Percentiles rank a stretch among this genome's conserved stretches.
Conservation (phyloP, 2,329 filamentous ascomycete species). For the Verticillium albo-atrum region DNA sequence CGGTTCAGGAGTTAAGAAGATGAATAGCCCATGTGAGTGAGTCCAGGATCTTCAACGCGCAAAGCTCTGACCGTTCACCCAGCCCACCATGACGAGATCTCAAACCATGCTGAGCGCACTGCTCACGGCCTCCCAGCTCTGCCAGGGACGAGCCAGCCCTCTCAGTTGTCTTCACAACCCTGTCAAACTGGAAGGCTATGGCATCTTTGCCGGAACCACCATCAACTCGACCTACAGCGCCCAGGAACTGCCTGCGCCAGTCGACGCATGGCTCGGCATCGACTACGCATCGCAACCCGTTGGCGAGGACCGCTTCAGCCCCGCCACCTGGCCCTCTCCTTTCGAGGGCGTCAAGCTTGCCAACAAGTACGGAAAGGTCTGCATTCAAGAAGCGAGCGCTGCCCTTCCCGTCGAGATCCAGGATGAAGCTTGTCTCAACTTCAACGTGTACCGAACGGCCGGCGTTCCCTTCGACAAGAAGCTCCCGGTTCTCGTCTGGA, state of each 20-base stretch:
- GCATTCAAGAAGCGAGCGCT: constrained; percentile 30
- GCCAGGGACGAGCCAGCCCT: neutral
- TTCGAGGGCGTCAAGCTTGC: constrained; percentile 35
- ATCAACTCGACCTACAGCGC: constrained; percentile 28
- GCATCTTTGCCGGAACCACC: constrained; percentile 31
- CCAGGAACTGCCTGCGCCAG: constrained; percentile 19
- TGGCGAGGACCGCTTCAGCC: constrained; percentile 33
- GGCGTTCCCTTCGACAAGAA: constrained; percentile 26
- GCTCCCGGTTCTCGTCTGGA: constrained; percentile 33
- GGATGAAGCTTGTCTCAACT: constrained; percentile 32
- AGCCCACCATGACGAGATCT: neutral
- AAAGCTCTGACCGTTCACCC: neutral
- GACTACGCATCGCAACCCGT: constrained; percentile 38
- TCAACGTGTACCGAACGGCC: constrained; percentile 32
- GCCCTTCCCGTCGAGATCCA: constrained; percentile 15
- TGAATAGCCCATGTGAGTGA: too few species aligned
- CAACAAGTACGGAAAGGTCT: constrained; percentile 33
- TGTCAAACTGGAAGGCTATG: constrained; percentile 30
- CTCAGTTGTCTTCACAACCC: constrained; percentile 6
- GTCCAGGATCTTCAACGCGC: too few species aligned
- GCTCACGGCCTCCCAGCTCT: neutral
- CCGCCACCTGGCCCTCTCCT: constrained; percentile 31
- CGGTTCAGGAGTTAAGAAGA: neutral
- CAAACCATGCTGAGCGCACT: neutral
- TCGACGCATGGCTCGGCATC: constrained; percentile 42